Conservation (phyloP, 2,329 filamentous ascomycete genomes). For the Cordyceps farinosa region DNA sequence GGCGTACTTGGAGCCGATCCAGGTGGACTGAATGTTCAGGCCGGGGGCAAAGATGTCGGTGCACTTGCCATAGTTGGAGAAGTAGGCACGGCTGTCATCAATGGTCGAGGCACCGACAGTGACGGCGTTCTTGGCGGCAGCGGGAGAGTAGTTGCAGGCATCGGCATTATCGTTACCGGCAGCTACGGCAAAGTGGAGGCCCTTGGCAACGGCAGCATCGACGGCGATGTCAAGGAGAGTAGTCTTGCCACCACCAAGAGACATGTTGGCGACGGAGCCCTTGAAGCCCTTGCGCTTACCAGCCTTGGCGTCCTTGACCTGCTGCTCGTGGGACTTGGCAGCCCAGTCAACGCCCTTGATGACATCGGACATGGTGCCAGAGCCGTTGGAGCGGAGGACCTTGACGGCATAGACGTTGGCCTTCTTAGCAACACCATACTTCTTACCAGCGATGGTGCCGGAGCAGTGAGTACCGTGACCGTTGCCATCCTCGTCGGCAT, state of each 20-base stretch:
- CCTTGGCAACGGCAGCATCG: constrained; percentile 86
- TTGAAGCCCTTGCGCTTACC: constrained; percentile 97
- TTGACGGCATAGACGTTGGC: constrained; percentile 95
- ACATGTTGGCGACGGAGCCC: constrained; percentile 99
- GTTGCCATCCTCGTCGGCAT: constrained; percentile 90
- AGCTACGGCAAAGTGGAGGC: constrained; percentile 96
- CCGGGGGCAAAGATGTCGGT: constrained; percentile 98
- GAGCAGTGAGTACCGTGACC: constrained; percentile 99
- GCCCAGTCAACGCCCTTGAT: constrained; percentile 98
- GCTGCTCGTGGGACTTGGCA: constrained; percentile 71
- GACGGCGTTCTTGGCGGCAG: constrained; percentile 84
- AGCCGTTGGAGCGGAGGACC: constrained; percentile 95
- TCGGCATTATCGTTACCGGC: constrained; percentile 98
- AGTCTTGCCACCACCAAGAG: constrained; percentile 95
- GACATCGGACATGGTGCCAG: constrained; percentile 97
- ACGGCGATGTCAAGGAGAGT: constrained; percentile 85
- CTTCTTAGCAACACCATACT: constrained; percentile 99
- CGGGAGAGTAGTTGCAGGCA: constrained; percentile 98
- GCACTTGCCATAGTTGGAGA: constrained; percentile 99
- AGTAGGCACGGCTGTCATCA: constrained; percentile 94
- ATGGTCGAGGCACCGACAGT: constrained; percentile 95
- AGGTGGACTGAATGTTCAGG: constrained; percentile 94
- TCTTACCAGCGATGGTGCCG: constrained; percentile 94
- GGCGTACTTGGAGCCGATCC: constrained; percentile 94
- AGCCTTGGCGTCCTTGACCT: constrained; percentile 74